These are phyloP conservation scores for Citrus trifoliata DNA, from an alignment of 345 rosid genomes.

Conservation along the genomic window DNA sequence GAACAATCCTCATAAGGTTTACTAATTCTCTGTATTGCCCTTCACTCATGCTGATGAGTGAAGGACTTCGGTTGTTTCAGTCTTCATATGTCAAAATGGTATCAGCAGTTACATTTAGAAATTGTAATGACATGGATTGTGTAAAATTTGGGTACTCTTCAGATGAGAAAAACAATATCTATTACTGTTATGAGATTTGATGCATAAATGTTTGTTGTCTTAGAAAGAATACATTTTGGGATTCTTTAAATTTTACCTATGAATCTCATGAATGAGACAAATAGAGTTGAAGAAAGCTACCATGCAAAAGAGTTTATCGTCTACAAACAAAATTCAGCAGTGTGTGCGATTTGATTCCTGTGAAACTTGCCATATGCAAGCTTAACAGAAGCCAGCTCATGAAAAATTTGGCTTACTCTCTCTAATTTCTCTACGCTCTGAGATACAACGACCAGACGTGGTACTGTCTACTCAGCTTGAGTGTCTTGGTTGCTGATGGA, in stretches of 20 bases:
- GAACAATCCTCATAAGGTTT: constrained; percentile 4
- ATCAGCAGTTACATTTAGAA: neutral
- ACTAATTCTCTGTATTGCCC: neutral
- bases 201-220: neutral
- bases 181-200: neutral
- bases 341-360: too few species aligned
- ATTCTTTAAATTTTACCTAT: neutral
- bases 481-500: too few species aligned
- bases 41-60: neutral
- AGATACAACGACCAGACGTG: too few species aligned
- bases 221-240: neutral
- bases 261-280: neutral
- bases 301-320: too few species aligned
- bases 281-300: too few species aligned
- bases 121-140: neutral
- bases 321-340: too few species aligned
- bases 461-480: too few species aligned
- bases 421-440: too few species aligned
- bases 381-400: too few species aligned
- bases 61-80: too few species aligned
- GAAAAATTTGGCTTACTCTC: too few species aligned
- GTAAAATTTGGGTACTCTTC: neutral
- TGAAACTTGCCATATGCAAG: too few species aligned
- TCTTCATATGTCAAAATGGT: neutral
- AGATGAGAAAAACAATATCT: neutral